Evolutionary conservation across 345 rosid species (phyloP).

Genomic region (Acer negundo): DNA sequence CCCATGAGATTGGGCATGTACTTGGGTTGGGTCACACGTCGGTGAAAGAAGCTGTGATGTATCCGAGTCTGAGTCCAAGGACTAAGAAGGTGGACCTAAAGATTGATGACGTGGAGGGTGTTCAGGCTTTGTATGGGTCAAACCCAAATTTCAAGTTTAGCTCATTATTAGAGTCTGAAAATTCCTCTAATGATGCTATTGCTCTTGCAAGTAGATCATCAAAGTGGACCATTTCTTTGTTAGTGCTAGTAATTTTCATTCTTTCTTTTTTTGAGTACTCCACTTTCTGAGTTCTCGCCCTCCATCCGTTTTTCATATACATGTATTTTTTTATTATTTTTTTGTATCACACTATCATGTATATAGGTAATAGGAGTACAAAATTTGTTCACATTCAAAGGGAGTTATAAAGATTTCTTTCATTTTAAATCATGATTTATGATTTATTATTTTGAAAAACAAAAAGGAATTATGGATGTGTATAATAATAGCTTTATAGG

Average conservation of each 20-base stretch:
- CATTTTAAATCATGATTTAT: background rate
- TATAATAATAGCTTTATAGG: no score
- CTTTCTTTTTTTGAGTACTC: slow-evolving; percentile 20
- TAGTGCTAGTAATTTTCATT: slow-evolving; percentile 34
- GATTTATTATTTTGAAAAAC: no score
- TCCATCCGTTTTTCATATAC: background rate
- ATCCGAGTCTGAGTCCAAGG: slow-evolving; percentile 76
- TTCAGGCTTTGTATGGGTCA: slow-evolving; percentile 69
- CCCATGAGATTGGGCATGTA: slow-evolving; percentile 92
- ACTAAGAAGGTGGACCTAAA: slow-evolving; percentile 62
- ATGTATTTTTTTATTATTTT: background rate
- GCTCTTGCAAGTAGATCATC: slow-evolving; percentile 18
- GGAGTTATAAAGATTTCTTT: background rate
- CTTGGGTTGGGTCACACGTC: slow-evolving; percentile 84
- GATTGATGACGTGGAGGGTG: slow-evolving; percentile 85
- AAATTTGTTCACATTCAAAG: background rate
- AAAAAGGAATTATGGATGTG: no score
- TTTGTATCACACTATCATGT: no score
- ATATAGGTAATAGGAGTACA: background rate
- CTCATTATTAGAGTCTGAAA: slow-evolving; percentile 57
- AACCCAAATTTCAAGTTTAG: slow-evolving; percentile 71
- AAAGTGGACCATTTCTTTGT: slow-evolving; percentile 32
- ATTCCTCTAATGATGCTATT: slow-evolving; percentile 44
- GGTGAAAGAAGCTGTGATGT: slow-evolving; percentile 86
- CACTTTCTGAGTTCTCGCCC: background rate